Evolutionary conservation across 176 grass and related monocot species (phyloP), one percentile per base, ranked within the genome.

Genomic region (Canna indica): DNA sequence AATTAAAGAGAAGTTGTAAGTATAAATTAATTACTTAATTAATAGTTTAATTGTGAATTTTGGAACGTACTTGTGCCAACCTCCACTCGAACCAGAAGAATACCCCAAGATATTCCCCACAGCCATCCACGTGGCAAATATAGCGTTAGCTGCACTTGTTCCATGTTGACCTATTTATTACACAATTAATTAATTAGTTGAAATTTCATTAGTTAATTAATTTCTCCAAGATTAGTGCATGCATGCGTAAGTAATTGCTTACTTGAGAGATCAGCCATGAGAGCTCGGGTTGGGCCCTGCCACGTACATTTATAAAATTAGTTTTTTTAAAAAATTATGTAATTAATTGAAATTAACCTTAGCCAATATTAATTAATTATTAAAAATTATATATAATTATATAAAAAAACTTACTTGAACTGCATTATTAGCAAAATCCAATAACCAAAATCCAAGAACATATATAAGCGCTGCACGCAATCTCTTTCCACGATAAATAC

Each of bases 121-220:
- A n/a, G 86, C 94, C 94, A 99, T 99, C 94, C 94, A 93, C 33
- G 94, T 90, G 47, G 82, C 90, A 70, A 91, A 96, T 61, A 96
- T 96, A 65, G 85, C 87, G 59, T 96, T 96, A 3, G 88, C 91
- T 52, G 85, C 75, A 77, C 76, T 88, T 32, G 76, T 80, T 26
- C 91, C 88, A 57, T 88, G 78, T 24, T 59, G 50, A 32, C 81
- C 91, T 86, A n/a, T n/a, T n/a, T n/a, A n/a, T 45, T 73, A 44
- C 1, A 4, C 41, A 44, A 11, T 7, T n/a, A n/a, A 44, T n/a
- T n/a, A n/a, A n/a, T n/a, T n/a, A n/a, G n/a, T n/a, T n/a, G n/a
- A n/a, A n/a, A n/a, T n/a, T n/a, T n/a, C n/a, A n/a, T n/a, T n/a
- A n/a, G n/a, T n/a, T n/a, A n/a, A n/a, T n/a, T n/a, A n/a, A n/a